A percentile compares a stretch with the other conserved stretches of the same genome.
Evolutionary conservation across 2,329 filamentous ascomycete species (phyloP).

Genomic region (Chaetomium sp.): DNA sequence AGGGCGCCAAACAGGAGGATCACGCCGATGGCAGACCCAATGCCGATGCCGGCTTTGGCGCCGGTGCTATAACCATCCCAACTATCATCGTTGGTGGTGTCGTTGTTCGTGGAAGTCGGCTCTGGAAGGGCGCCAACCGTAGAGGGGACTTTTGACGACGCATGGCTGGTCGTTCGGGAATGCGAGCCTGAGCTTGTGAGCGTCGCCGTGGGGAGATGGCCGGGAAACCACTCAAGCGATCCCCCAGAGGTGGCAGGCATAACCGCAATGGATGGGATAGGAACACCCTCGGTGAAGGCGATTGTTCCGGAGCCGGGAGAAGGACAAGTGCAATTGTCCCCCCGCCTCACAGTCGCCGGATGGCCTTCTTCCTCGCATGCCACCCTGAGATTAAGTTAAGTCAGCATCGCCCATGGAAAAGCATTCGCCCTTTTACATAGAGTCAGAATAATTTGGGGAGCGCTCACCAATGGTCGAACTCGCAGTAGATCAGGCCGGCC

Average conservation of each 20-base stretch:
- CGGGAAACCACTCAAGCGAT: slow-evolving; percentile 22
- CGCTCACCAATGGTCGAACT: slow-evolving; percentile 20
- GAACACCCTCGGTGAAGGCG: slow-evolving; percentile 15
- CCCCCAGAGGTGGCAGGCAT: slow-evolving; percentile 19
- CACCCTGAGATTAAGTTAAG: slow-evolving; percentile 2
- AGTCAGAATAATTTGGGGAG: slow-evolving; percentile 13
- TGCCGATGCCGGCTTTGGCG: slow-evolving; percentile 21
- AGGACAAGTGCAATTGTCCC: slow-evolving; percentile 20
- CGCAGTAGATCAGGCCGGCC: slow-evolving; percentile 29
- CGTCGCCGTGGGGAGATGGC: slow-evolving; percentile 17
- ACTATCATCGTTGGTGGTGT: neutral
- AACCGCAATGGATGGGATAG: slow-evolving; percentile 14
- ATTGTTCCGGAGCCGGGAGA: slow-evolving; percentile 18
- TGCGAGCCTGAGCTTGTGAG: slow-evolving; percentile 3
- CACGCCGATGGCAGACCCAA: slow-evolving; percentile 9
- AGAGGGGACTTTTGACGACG: neutral
- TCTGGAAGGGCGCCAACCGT: neutral
- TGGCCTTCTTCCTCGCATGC: slow-evolving; percentile 20
- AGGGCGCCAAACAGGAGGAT: slow-evolving; percentile 12
- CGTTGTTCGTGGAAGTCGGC: neutral
- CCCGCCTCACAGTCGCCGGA: slow-evolving; percentile 19
- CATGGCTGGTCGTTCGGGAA: neutral
- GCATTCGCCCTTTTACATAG: no score
- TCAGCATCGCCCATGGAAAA: neutral
- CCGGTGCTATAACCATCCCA: slow-evolving; percentile 15